phyloP scores from a whole-genome alignment of 163 green algal species.

The Scenedesmus sp. region DNA sequence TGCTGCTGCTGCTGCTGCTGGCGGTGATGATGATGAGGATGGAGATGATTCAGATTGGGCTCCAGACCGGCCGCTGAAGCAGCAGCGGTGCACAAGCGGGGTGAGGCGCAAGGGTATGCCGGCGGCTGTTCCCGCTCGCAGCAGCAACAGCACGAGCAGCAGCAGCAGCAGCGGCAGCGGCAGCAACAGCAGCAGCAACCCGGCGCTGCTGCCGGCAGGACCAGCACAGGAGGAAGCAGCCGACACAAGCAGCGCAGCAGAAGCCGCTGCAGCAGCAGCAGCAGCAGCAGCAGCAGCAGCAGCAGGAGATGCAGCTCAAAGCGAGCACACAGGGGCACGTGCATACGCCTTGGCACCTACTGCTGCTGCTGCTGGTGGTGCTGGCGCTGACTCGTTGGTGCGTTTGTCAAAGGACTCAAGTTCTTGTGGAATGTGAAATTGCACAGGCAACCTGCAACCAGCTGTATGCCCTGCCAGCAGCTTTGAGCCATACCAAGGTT shows the following conservation, averaged over 20 bases:
- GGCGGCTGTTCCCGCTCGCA: background rate
- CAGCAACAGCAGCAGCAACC: background rate
- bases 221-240: background rate
- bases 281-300: background rate
- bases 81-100: background rate
- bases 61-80: background rate
- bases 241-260: background rate
- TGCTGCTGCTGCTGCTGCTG: background rate
- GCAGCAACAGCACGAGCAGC: background rate
- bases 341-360: background rate
- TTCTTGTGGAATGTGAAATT: too few species aligned
- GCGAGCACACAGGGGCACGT: background rate
- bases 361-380: background rate
- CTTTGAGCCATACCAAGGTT: too few species aligned
- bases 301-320: background rate
- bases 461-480: too few species aligned
- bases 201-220: background rate
- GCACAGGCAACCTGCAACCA: too few species aligned
- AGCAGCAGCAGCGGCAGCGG: background rate
- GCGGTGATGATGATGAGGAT: background rate
- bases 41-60: background rate
- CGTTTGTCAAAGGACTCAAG: background rate
- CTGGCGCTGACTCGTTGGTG: background rate
- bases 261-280: background rate
- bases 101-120: background rate